Evolutionary conservation across 352 stramenopile genomes (phyloP), one percentile per base, ranked within the genome.

Genomic region (Pythium phragmiticola): DNA sequence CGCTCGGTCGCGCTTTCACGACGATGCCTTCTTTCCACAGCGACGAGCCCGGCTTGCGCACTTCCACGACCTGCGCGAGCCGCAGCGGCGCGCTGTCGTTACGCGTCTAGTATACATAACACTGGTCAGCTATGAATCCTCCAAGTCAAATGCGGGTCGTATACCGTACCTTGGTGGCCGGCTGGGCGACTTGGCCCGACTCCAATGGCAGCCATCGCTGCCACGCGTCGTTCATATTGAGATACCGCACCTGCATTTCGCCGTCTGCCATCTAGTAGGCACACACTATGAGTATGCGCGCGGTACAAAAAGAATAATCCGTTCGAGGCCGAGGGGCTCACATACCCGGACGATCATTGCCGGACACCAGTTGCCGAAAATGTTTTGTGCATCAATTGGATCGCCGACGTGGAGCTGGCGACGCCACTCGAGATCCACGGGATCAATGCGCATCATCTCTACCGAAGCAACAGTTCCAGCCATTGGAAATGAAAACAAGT

Each of bases 401-500:
- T 93, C 82, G 16, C 70, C 76, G 7, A 73, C 75, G 43, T 88
- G 79, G 50, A 95, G 72, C 61, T 92, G 82, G 3, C 64, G 73
- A 17, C 86, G 80, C 86, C 86, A 95, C 56, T 90, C 82, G 37
- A 76, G 65, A 43, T 90, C 84, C 30, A 76, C 76, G 16, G 77
- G 68, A 51, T 93, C 80, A 13, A 90, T 81, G 13, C 81, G 84
- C 82, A 90, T 89, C 82, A 93, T 93, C 68, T 93, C 84, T 92
- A 42, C 33, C 30, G 1, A 17, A 46, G 12, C 21, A 11, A 3
- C 45, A 21, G 39, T 41, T 42, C 26, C 26, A 42, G 3, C 47
- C 30, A 30, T 53, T 30, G 21, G 21, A 49, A 42, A 57, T 51
- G 51, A 43, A 57, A 61, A 42, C 28, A 60, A 60, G 16, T 49